Evolutionary conservation across 2,329 filamentous ascomycete genomes (phyloP), one percentile per base, ranked within the genome.

Genomic region (Coniella vitis): DNA sequence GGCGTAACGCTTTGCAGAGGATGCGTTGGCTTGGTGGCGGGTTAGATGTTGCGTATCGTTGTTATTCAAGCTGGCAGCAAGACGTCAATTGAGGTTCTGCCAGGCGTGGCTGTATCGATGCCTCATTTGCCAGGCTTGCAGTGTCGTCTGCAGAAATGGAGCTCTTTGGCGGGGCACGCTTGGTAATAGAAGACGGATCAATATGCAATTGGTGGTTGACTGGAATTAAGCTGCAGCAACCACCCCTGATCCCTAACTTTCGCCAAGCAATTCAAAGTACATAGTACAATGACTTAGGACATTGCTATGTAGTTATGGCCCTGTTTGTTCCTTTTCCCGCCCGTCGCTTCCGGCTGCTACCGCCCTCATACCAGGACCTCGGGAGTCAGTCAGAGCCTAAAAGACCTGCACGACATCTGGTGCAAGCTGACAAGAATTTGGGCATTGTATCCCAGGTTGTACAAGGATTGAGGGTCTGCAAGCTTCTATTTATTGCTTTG

Each of bases 71-170:
- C 38, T 40, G 14, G 7, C 25, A 21, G 44, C 32, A 16, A 38
- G 22, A 22, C 36, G 37, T 39, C 32, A 39, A 39, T 47, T 19
- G 37, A 34, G 44, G 20, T 32, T 42, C 40, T 47, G 45, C 37
- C 25, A 7, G 37, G 45, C 45, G 14, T 31, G 19, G 29, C n/a
- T 19, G 31, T 44, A 46, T 53, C 31, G 48, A 41, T 53, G 51
- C 48, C 48, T 53, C 48, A 41, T 45, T 51, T 51, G 35, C 43
- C 39, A 53, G 51, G 51, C 51, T 20, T 19, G 10, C n/a, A 22
- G 21, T 13, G 38, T 12, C 12, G 20, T 34, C 37, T 31, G 36
- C 40, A 48, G 41, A 34, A 21, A 36, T 25, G 22, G 10, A 39
- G 19, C 37, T 42, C 20, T 10, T 12, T 4, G 14, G 12, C 12